phyloP scores from a whole-genome alignment of 495 filamentous ascomycete genomes.

The Lepidopterella palustris region DNA sequence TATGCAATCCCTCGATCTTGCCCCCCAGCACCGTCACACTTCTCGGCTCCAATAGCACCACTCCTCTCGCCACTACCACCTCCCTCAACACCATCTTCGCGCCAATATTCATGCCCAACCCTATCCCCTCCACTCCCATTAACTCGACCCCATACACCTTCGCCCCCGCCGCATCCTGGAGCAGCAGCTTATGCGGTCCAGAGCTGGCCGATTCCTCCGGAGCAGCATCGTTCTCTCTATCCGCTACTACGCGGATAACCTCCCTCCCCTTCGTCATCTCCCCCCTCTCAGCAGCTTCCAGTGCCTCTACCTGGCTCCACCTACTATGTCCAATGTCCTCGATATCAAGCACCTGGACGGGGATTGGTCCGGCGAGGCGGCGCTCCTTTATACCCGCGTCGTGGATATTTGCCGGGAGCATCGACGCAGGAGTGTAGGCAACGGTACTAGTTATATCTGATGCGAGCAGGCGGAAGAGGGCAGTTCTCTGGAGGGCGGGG shows the following conservation, averaged over 20 bases:
- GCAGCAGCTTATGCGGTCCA: conserved; percentile 70
- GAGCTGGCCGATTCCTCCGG: conserved; percentile 21
- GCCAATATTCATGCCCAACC: conserved; percentile 64
- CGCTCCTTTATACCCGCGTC: conserved; percentile 49
- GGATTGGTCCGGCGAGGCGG: conserved; percentile 51
- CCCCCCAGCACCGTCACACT: conserved; percentile 67
- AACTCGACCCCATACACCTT: conserved; percentile 71
- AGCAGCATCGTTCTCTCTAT: conserved; percentile 42
- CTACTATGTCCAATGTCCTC: conserved; percentile 71
- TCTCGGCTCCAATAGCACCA: conserved; percentile 65
- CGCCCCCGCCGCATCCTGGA: conserved; percentile 73
- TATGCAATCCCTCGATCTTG: conserved; percentile 76
- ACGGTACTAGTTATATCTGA: conserved; percentile 64
- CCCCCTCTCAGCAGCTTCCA: conserved; percentile 77
- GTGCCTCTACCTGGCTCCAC: conserved; percentile 78
- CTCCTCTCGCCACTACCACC: conserved; percentile 63
- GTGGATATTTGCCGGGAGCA: conserved; percentile 54
- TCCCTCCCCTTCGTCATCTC: conserved; percentile 77
- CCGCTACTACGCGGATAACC: conserved; percentile 63
- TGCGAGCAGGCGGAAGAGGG: conserved; percentile 70
- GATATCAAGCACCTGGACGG: conserved; percentile 77
- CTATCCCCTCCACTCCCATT: conserved; percentile 55
- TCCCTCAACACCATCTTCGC: conserved; percentile 69
- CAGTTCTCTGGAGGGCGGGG: conserved; percentile 67
- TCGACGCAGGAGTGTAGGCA: conserved; percentile 31